Conservation (phyloP, 1,139 yeast species). For the Yamadazyma taylorii region DNA sequence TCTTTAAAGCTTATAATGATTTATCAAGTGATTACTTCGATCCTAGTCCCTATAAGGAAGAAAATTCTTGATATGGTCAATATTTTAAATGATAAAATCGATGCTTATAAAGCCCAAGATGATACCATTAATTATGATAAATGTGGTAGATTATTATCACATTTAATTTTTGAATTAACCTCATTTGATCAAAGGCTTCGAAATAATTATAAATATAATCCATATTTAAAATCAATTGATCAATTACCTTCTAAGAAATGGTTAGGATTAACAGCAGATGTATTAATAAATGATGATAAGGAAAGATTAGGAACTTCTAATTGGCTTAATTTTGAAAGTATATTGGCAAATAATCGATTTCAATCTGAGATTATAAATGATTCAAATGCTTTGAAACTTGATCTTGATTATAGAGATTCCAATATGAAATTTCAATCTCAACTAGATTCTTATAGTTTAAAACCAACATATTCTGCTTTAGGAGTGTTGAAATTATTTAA, state of each 20-base stretch:
- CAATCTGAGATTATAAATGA: conserved; percentile 53
- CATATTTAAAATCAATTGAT: conserved; percentile 34
- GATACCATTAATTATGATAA: conserved; percentile 30
- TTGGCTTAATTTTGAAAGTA: conserved; percentile 70
- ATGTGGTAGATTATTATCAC: conserved; percentile 55
- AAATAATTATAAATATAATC: conserved; percentile 55
- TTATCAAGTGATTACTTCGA: conserved; percentile 55
- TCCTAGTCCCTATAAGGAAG: conserved; percentile 49
- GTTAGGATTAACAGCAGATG: conserved; percentile 61
- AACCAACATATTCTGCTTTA: conserved; percentile 69
- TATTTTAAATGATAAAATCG: conserved; percentile 30
- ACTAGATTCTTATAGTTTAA: conserved; percentile 26
- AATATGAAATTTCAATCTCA: neutral
- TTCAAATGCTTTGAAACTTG: conserved; percentile 59
- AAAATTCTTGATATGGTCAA: conserved; percentile 40
- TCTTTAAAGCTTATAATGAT: conserved; percentile 28
- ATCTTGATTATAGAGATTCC: conserved; percentile 50
- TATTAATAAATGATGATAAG: conserved; percentile 43
- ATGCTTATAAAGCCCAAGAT: conserved; percentile 11
- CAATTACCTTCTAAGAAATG: conserved; percentile 41
- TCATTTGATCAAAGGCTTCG: conserved; percentile 58
- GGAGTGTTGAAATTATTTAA: conserved; percentile 63
- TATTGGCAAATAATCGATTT: conserved; percentile 57
- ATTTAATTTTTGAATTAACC: conserved; percentile 58
- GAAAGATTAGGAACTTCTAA: conserved; percentile 32